Conservation (phyloP, 305 asterid genomes). For the Rubia balearica region DNA sequence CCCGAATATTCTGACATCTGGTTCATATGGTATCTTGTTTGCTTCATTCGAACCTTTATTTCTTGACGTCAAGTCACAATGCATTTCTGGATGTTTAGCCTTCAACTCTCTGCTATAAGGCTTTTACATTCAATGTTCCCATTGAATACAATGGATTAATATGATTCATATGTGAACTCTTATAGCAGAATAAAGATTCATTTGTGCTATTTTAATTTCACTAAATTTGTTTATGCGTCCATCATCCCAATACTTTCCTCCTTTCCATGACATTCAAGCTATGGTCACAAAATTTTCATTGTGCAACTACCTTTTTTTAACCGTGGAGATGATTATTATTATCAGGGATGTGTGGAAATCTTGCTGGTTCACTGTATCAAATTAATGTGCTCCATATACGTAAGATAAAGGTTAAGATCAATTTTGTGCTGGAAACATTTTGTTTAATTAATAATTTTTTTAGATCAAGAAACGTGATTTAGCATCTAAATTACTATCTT, state of each 20-base stretch:
- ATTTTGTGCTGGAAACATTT: too few relatives aligned
- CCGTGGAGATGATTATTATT: conserved; percentile 93
- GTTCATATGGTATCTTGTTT: conserved; percentile 92
- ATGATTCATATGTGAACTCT: too few relatives aligned
- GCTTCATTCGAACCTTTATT: conserved; percentile 90
- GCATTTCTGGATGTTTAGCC: conserved; percentile 59
- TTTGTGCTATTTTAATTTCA: background rate
- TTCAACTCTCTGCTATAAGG: conserved; percentile 68
- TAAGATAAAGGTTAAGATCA: conserved; percentile 11
- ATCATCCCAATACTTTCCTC: conserved; percentile 10
- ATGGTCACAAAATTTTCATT: conserved; percentile 15
- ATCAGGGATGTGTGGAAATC: conserved; percentile 89
- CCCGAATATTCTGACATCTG: conserved; percentile 67
- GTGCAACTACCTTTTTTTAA: conserved; percentile 65
- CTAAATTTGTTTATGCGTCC: conserved; percentile 8
- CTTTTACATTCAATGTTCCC: too few relatives aligned
- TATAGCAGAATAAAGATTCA: background rate
- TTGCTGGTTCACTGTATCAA: conserved; percentile 84
- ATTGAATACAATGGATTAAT: too few relatives aligned
- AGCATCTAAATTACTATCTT: too few relatives aligned
- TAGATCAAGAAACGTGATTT: too few relatives aligned
- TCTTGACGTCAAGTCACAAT: conserved; percentile 97
- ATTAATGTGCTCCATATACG: conserved; percentile 60
- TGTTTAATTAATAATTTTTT: too few relatives aligned
- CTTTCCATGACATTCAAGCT: background rate